Evolutionary conservation across 441 rosid genomes (phyloP).

Genomic region (Erodium chrysanthum): DNA sequence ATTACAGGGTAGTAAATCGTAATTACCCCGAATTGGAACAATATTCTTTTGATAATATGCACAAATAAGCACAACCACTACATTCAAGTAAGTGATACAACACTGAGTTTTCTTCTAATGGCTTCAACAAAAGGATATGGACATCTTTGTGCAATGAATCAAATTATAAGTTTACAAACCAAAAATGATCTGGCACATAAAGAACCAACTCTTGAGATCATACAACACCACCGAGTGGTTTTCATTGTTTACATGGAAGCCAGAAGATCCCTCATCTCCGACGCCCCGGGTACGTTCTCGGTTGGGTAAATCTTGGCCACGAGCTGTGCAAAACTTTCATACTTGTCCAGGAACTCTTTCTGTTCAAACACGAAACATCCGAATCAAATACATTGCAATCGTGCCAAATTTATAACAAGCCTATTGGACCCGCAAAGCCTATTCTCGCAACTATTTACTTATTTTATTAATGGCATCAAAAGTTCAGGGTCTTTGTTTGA

Average conservation of each 20-base stretch:
- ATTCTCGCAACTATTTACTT: not conserved
- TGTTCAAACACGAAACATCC: slow-evolving; percentile 29
- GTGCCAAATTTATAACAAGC: not conserved
- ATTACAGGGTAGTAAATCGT: too few species aligned
- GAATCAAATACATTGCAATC: not conserved
- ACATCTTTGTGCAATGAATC: not conserved
- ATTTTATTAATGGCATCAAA: not conserved
- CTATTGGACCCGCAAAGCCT: not conserved
- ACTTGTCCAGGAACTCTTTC: slow-evolving; percentile 95
- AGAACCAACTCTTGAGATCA: not conserved
- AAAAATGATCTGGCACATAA: not conserved
- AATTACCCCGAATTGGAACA: too few species aligned
- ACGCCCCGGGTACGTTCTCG: slow-evolving; percentile 55
- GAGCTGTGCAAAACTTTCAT: slow-evolving; percentile 78
- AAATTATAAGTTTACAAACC: not conserved
- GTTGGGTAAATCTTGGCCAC: slow-evolving; percentile 79
- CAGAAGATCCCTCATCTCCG: slow-evolving; percentile 73
- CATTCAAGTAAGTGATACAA: not conserved
- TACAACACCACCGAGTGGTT: not conserved
- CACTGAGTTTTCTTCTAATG: not conserved
- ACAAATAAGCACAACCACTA: not conserved
- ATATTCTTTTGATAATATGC: not conserved
- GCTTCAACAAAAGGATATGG: not conserved
- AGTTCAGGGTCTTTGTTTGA: not conserved
- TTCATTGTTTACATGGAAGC: slow-evolving; percentile 58